Evolutionary conservation across 331 rosid species (phyloP).

Genomic region (Malus hybrid): DNA sequence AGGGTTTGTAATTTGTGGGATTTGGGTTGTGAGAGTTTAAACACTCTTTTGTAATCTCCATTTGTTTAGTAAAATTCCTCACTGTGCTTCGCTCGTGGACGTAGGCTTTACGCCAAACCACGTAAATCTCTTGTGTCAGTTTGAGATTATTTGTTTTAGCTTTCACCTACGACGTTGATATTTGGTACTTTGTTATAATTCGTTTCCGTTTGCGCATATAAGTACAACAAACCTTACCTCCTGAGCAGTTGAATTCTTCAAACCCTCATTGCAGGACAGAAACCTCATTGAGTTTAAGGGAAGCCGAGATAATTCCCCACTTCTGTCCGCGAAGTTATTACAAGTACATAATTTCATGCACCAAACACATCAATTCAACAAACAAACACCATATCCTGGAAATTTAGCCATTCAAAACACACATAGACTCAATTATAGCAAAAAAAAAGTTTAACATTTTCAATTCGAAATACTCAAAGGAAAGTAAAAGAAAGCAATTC

Average conservation of each 20-base stretch:
- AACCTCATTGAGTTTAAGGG: slow-evolving; percentile 76
- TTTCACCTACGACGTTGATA: too few species aligned
- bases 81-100: too few species aligned
- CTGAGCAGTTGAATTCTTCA: slow-evolving; percentile 66
- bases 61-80: too few species aligned
- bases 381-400: neutral
- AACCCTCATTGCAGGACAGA: slow-evolving; percentile 65
- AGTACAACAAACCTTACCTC: slow-evolving; percentile 74
- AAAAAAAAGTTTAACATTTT: neutral
- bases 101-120: too few species aligned
- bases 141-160: too few species aligned
- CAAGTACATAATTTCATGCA: slow-evolving; percentile 69
- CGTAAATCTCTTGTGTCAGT: too few species aligned
- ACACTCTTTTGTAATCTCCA: too few species aligned
- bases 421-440: neutral
- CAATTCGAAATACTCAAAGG: neutral
- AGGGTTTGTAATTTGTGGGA: too few species aligned
- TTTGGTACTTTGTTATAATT: too few species aligned
- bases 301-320: slow-evolving; percentile 73
- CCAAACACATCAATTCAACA: slow-evolving; percentile 11
- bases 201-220: too few species aligned
- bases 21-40: too few species aligned
- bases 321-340: slow-evolving; percentile 77
- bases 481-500: neutral
- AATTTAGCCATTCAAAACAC: neutral